Evolutionary conservation across 1,284 basidiomycete species (phyloP).

Genomic region (Ganoderma resinaceum): DNA sequence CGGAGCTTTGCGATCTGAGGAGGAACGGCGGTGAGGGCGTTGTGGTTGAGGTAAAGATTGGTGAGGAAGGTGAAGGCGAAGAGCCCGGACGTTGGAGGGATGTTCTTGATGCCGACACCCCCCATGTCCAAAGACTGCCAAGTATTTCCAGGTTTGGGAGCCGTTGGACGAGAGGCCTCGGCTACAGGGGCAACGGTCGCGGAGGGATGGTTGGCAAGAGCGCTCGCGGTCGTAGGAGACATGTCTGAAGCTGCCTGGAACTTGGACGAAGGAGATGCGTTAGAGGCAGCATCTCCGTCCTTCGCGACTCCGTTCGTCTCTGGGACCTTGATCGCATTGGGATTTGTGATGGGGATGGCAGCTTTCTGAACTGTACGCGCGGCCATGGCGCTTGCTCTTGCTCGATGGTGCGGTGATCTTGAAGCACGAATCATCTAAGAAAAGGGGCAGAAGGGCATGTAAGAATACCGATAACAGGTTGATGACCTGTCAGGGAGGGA

Average conservation of each 20-base stretch:
- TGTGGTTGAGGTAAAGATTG: slow-evolving; percentile 98
- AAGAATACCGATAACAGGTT: neutral
- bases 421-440: slow-evolving; percentile 75
- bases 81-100: slow-evolving; percentile 83
- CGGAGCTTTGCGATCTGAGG: slow-evolving; percentile 86
- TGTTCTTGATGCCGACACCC: slow-evolving; percentile 91
- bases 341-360: slow-evolving; percentile 85
- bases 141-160: slow-evolving; percentile 68
- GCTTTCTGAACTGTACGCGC: slow-evolving; percentile 79
- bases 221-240: slow-evolving; percentile 46
- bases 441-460: neutral
- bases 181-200: slow-evolving; percentile 74
- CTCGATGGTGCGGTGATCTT: slow-evolving; percentile 81
- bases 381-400: slow-evolving; percentile 81
- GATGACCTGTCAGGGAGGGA: neutral
- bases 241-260: slow-evolving; percentile 46
- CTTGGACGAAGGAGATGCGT: slow-evolving; percentile 36
- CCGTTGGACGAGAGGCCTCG: slow-evolving; percentile 64
- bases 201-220: slow-evolving; percentile 70
- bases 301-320: slow-evolving; percentile 44
- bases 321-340: slow-evolving; percentile 65
- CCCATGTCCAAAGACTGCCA: slow-evolving; percentile 98
- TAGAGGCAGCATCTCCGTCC: slow-evolving; percentile 36
- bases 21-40: slow-evolving; percentile 83
- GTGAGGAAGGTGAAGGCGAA: slow-evolving; percentile 95